Evolutionary conservation across 2,329 filamentous ascomycete species (phyloP).

Genomic region (Zasmidium angulare): DNA sequence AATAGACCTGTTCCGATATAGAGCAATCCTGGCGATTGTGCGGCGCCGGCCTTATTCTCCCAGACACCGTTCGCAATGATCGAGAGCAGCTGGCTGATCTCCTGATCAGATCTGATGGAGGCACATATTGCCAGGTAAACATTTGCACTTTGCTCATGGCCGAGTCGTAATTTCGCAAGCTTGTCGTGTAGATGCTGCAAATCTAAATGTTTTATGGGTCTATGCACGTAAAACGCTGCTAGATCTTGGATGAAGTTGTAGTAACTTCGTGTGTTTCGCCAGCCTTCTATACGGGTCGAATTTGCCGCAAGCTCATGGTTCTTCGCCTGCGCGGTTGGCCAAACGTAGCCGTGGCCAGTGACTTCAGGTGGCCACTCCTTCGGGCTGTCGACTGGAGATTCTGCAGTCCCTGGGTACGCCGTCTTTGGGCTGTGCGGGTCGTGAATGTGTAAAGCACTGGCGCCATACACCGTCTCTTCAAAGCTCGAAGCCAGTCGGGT

Average conservation of each 20-base stretch:
- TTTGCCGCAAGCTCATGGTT: conserved; percentile 87
- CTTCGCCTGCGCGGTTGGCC: conserved; percentile 79
- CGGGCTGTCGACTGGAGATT: conserved; percentile 13
- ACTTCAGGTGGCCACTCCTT: conserved; percentile 30
- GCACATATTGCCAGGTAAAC: conserved; percentile 80
- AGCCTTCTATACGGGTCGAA: conserved; percentile 90
- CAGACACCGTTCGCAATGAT: conserved; percentile 33
- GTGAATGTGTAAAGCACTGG: conserved; percentile 78
- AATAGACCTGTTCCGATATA: conserved; percentile 79
- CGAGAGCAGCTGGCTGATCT: conserved; percentile 63
- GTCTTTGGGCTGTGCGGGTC: conserved; percentile 36
- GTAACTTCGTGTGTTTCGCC: conserved; percentile 93
- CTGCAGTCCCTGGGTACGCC: conserved; percentile 10
- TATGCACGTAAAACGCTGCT: conserved; percentile 34
- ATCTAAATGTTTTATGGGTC: conserved; percentile 76
- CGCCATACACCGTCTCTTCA: conserved; percentile 92
- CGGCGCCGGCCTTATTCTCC: conserved; percentile 24
- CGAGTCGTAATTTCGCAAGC: conserved; percentile 76
- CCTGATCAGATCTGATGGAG: conserved; percentile 65
- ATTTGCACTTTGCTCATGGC: conserved; percentile 71
- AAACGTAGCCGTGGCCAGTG: conserved; percentile 87
- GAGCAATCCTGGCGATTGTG: conserved; percentile 19
- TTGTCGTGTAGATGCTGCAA: conserved; percentile 91
- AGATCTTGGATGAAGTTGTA: conserved; percentile 74
- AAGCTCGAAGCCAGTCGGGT: conserved; percentile 90